Evolutionary conservation across 129 eudicot species (phyloP), one percentile per base, ranked within the genome.

Genomic region (Saposhnikovia divaricata): DNA sequence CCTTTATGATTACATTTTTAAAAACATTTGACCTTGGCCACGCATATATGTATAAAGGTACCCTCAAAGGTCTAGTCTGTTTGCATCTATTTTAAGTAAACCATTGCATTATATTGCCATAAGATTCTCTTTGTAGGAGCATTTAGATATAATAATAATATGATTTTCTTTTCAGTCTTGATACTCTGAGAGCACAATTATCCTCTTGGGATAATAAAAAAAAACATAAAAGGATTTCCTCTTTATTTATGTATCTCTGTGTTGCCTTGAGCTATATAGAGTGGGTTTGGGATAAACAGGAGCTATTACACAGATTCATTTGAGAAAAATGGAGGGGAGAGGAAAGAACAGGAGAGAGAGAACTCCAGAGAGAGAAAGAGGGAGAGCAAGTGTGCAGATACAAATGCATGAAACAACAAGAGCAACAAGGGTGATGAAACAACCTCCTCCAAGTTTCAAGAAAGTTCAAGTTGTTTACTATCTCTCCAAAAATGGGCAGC

Each of bases 401-500:
- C 80, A 83, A 43, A 6, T 40, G 77, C 77, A 74, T 46, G 38
- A 12, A 27, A 11, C 73, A 13, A 31, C 73, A 68, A 28, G 72
- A 27, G 11, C 51, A 73, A 73, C 18, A 43, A 83, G 85, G 79
- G 77, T 82, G 66, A 80, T 82, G 47, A 83, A 76, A 46, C 86
- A 19, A 0, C 50, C 77, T 21, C 77, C 77, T 23, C 77, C 93
- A 51, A 82, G 82, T 15, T 87, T 90, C 83, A 92, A 81, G 84
- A 95, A 88, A 77, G 91, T 90, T 82, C 97, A 95, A 86, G 94
- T 95, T 65, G 96, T 95, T 43, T 95, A 95, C 39, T 95, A 95
- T 70, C 86, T 95, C 55, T 89, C 91, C 46, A 86, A 91, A 81
- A 92, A 95, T 85, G 97, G 96, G n/a, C 92, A 88, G n/a, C 98